Conservation (phyloP, 78 protist genomes). For the Pigoraptor vietnamica region DNA sequence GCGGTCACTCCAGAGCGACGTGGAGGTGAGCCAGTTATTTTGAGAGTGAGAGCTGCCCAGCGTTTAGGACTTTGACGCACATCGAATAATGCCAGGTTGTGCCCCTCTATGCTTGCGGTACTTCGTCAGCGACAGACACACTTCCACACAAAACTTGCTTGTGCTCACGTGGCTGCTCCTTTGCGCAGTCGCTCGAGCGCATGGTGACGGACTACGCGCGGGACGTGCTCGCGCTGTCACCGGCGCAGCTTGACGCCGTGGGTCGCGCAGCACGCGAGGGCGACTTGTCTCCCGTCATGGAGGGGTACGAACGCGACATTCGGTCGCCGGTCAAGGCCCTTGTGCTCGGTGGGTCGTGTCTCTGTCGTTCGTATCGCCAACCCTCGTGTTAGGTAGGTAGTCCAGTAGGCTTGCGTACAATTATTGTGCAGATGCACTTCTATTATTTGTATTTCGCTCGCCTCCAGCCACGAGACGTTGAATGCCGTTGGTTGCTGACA, state of each 20-base stretch:
- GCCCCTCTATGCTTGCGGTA: too few species aligned
- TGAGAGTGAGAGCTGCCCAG: too few species aligned
- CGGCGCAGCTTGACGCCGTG: not conserved
- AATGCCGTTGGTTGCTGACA: too few species aligned
- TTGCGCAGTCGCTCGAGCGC: constrained; percentile 1
- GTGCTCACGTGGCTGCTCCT: not conserved
- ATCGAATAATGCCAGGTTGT: too few species aligned
- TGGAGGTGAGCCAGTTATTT: not conserved
- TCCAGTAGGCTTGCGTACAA: too few species aligned
- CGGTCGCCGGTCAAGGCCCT: not conserved
- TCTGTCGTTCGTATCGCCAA: too few species aligned
- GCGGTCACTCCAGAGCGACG: not conserved
- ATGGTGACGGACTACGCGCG: not conserved
- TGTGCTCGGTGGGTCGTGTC: not conserved
- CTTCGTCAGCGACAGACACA: not conserved
- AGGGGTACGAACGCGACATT: not conserved
- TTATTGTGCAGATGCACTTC: not conserved
- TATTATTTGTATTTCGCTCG: too few species aligned
- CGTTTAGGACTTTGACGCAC: too few species aligned
- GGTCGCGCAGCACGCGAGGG: not conserved
- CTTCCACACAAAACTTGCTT: not conserved
- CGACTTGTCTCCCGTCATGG: not conserved
- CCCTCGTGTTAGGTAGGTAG: too few species aligned
- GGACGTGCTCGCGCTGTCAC: not conserved
- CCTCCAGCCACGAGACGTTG: too few species aligned